These are phyloP conservation scores for Brassica nigra DNA, from an alignment of 345 rosid genomes.

Conservation along the genomic window DNA sequence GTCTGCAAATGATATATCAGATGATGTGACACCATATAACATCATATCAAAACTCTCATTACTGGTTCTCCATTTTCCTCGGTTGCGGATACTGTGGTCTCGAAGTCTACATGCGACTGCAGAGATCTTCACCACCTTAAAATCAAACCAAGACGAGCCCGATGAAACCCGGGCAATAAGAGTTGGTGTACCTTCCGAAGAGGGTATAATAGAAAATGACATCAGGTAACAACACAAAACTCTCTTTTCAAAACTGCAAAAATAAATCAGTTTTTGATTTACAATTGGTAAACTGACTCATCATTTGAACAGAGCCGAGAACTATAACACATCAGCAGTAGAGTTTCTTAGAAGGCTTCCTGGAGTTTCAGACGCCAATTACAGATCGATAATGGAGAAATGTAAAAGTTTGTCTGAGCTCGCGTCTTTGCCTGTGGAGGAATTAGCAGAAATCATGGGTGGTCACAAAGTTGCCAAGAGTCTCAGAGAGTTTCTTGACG, in stretches of 20 bases:
- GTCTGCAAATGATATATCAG: constrained; percentile 94
- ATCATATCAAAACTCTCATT: constrained; percentile 92
- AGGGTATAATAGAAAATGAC: constrained; percentile 84
- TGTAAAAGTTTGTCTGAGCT: constrained; percentile 88
- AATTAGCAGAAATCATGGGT: constrained; percentile 79
- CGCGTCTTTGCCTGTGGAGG: constrained; percentile 64
- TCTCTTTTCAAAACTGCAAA: background rate
- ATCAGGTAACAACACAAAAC: constrained; percentile 52
- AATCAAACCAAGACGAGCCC: constrained; percentile 95
- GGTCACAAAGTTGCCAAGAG: constrained; percentile 82
- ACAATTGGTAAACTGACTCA: background rate
- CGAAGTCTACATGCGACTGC: constrained; percentile 96
- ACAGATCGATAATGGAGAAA: constrained; percentile 84
- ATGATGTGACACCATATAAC: constrained; percentile 89
- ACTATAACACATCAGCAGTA: constrained; percentile 88
- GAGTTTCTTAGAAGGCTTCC: constrained; percentile 95
- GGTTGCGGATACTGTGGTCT: constrained; percentile 91
- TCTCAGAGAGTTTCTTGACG: constrained; percentile 85
- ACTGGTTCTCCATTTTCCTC: constrained; percentile 88
- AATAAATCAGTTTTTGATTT: background rate
- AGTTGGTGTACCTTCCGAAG: constrained; percentile 96
- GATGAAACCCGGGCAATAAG: constrained; percentile 78
- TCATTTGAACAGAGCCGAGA: constrained; percentile 72
- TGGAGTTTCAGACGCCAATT: constrained; percentile 82
- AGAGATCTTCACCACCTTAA: constrained; percentile 79